Conservation (phyloP, 2,329 filamentous ascomycete genomes). For the Fusarium begoniae region DNA sequence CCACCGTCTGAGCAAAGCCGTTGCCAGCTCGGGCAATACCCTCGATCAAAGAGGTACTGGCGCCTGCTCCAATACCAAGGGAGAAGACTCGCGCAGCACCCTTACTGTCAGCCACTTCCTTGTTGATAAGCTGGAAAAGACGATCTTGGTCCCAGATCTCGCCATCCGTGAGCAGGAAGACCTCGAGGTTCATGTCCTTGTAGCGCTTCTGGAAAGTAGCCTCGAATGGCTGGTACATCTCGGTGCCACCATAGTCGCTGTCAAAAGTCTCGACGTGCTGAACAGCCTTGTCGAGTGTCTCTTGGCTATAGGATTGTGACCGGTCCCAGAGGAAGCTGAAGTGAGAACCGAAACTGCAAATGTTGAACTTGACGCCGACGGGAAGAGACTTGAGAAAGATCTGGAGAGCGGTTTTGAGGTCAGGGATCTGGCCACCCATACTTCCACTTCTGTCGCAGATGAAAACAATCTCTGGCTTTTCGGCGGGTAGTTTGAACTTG, state of each 20-base stretch:
- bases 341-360: conserved; percentile 69
- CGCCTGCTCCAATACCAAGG: conserved; percentile 61
- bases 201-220: conserved; percentile 54
- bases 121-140: conserved; percentile 57
- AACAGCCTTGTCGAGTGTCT: conserved; percentile 55
- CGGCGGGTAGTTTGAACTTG: conserved; percentile 68
- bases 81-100: conserved; percentile 62
- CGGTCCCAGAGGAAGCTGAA: conserved; percentile 58
- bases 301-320: conserved; percentile 57
- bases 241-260: conserved; percentile 62
- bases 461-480: conserved; percentile 72
- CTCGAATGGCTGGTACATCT: conserved; percentile 59
- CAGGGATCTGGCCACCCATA: conserved; percentile 64
- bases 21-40: conserved; percentile 63
- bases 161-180: conserved; percentile 67
- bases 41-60: conserved; percentile 63
- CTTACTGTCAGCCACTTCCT: conserved; percentile 50
- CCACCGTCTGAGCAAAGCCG: conserved; percentile 70
- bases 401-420: conserved; percentile 64
- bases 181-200: conserved; percentile 59
- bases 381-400: conserved; percentile 74
- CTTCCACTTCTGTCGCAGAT: conserved; percentile 77
- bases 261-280: conserved; percentile 53
- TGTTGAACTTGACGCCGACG: conserved; percentile 72
- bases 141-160: conserved; percentile 59